Percentiles rank a stretch among this genome's conserved stretches.
Evolutionary conservation across 2,329 filamentous ascomycete genomes (phyloP).

Genomic region (Sporothrix globosa): DNA sequence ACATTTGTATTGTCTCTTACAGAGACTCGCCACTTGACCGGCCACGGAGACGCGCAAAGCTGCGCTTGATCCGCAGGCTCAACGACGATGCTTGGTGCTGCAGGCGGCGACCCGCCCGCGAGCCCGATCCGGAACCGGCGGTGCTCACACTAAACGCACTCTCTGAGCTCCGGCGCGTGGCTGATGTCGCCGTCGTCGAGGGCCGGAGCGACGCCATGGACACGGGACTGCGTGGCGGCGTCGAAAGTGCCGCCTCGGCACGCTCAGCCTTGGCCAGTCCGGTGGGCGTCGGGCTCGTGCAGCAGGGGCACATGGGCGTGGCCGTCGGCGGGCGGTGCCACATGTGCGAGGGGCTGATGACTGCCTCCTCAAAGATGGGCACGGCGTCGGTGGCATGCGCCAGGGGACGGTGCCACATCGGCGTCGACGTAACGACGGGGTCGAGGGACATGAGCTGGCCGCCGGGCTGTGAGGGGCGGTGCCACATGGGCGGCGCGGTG

Average conservation of each 20-base stretch:
- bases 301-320: constrained; percentile 32
- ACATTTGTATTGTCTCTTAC: neutral
- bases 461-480: constrained; percentile 23
- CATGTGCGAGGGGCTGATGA: constrained; percentile 29
- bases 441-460: constrained; percentile 30
- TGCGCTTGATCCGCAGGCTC: constrained; percentile 30
- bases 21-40: constrained; percentile 21
- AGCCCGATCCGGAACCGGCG: neutral
- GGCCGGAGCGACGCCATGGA: neutral
- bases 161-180: constrained; percentile 18
- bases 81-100: constrained; percentile 24
- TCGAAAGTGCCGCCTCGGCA: constrained; percentile 1
- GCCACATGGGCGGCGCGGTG: constrained; percentile 32
- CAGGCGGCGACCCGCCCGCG: neutral
- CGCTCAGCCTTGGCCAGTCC: constrained; percentile 2
- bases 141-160: constrained; percentile 23
- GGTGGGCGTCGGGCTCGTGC: constrained; percentile 20
- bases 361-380: constrained; percentile 32
- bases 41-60: constrained; percentile 28
- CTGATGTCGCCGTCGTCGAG: neutral
- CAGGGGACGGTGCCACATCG: constrained; percentile 33
- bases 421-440: constrained; percentile 12
- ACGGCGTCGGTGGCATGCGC: constrained; percentile 25
- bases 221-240: constrained; percentile 13
- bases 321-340: constrained; percentile 31